These are phyloP conservation scores for Boletus coffeatus DNA, from an alignment of 1,284 basidiomycete species.

Conservation along the genomic window DNA sequence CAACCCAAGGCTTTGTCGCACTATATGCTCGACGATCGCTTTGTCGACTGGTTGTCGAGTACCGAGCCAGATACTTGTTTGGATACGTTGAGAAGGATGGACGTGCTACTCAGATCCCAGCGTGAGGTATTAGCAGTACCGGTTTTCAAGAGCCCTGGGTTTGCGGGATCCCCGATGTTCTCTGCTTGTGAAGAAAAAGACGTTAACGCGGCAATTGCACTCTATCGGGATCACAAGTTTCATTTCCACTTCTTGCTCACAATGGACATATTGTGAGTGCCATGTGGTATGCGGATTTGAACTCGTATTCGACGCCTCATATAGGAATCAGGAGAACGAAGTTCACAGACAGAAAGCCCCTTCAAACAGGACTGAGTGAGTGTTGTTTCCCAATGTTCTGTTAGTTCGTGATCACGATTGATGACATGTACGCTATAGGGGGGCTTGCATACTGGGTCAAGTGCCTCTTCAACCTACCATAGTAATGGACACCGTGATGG, in stretches of 20 bases:
- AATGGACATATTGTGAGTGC: background rate
- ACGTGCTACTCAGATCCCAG: background rate
- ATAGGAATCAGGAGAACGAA: background rate
- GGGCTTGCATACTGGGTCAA: background rate
- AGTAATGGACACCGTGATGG: no score
- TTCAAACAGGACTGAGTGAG: background rate
- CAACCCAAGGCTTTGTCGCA: background rate
- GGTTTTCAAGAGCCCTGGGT: background rate
- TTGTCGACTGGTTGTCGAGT: constrained; percentile 10
- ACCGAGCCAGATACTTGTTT: constrained; percentile 7
- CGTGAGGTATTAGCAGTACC: background rate
- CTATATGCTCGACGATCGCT: constrained; percentile 6
- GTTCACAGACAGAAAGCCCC: background rate
- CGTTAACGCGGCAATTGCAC: background rate
- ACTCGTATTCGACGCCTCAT: background rate
- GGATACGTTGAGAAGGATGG: background rate
- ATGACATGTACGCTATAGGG: background rate
- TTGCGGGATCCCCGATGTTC: background rate
- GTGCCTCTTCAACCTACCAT: background rate
- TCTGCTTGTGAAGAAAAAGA: background rate
- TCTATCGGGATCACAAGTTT: background rate
- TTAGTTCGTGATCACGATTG: background rate
- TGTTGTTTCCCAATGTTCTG: no score
- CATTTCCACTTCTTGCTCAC: constrained; percentile 1
- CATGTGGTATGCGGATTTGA: background rate